Evolutionary conservation across 208 protist species (phyloP).

Genomic region (Herpetomonas tarakana): DNA sequence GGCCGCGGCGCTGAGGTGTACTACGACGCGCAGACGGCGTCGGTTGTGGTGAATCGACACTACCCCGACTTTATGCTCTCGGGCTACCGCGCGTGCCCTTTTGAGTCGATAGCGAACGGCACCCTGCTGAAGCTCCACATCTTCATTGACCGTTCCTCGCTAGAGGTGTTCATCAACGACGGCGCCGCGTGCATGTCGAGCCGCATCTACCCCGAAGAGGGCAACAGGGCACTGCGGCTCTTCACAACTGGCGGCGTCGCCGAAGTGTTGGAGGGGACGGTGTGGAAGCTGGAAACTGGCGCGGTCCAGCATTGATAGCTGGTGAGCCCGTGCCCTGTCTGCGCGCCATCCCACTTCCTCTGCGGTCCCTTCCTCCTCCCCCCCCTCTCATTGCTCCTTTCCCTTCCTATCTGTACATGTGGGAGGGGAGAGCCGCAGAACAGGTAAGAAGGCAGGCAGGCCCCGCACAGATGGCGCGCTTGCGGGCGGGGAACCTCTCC

Average conservation of each 20-base stretch:
- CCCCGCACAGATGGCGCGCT: too few species aligned
- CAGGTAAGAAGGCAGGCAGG: too few species aligned
- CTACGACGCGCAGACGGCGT: conserved; percentile 41
- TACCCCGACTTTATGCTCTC: conserved; percentile 54
- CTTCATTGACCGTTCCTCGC: conserved; percentile 47
- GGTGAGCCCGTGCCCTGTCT: too few species aligned
- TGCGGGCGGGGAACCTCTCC: too few species aligned
- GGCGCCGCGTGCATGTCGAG: conserved; percentile 34
- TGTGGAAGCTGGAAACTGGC: conserved; percentile 31
- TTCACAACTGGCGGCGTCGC: conserved; percentile 38
- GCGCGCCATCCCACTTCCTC: too few species aligned
- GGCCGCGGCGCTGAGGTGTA: conserved; percentile 41
- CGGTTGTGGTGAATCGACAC: conserved; percentile 52
- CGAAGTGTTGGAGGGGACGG: conserved; percentile 20
- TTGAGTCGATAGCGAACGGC: conserved; percentile 19
- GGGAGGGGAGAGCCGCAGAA: too few species aligned
- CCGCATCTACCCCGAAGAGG: conserved; percentile 39
- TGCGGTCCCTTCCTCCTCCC: too few species aligned
- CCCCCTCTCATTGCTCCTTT: too few species aligned
- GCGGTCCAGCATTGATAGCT: too few species aligned
- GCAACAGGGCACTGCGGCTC: conserved; percentile 30
- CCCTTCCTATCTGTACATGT: too few species aligned
- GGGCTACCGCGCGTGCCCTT: conserved; percentile 50
- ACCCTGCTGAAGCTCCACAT: conserved; percentile 35
- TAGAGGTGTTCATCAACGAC: conserved; percentile 59